phyloP scores from a whole-genome alignment of 352 stramenopile genomes.

The Globisporangium middletonii region DNA sequence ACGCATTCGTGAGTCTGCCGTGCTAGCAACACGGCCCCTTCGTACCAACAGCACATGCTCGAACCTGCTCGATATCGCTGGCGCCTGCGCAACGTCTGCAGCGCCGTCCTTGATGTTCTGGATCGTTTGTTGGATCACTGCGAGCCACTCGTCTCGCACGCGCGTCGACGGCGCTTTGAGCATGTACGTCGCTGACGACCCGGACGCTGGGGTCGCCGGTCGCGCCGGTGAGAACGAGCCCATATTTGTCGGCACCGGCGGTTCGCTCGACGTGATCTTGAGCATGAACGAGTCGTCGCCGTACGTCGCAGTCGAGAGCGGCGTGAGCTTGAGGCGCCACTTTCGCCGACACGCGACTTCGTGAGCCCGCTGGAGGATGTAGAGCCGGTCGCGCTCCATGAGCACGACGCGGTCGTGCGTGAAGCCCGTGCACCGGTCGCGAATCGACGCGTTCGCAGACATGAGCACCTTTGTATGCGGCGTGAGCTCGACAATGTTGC shows the following conservation, averaged over 20 bases:
- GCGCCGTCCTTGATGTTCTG: constrained; percentile 12
- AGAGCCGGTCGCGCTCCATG: constrained; percentile 67
- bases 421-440: constrained; percentile 70
- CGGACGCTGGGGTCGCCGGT: constrained; percentile 15
- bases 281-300: constrained; percentile 81
- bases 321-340: constrained; percentile 56
- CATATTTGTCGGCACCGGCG: constrained; percentile 13
- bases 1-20: not conserved
- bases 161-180: constrained; percentile 63
- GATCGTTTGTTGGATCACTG: constrained; percentile 40
- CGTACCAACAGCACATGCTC: not conserved
- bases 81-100: not conserved
- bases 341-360: constrained; percentile 68
- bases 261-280: constrained; percentile 50
- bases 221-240: constrained; percentile 20
- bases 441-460: constrained; percentile 68
- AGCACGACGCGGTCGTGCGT: constrained; percentile 70
- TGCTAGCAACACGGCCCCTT: not conserved
- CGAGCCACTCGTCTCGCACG: constrained; percentile 64
- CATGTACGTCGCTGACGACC: constrained; percentile 28
- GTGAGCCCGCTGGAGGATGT: constrained; percentile 49
- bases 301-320: constrained; percentile 47
- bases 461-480: constrained; percentile 60
- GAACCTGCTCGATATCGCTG: constrained; percentile 1
- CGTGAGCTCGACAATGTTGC: constrained; percentile 75